Percentiles rank a stretch among this genome's conserved stretches.
Conservation (phyloP, 306 rosid species). For the Ormosia emarginata region DNA sequence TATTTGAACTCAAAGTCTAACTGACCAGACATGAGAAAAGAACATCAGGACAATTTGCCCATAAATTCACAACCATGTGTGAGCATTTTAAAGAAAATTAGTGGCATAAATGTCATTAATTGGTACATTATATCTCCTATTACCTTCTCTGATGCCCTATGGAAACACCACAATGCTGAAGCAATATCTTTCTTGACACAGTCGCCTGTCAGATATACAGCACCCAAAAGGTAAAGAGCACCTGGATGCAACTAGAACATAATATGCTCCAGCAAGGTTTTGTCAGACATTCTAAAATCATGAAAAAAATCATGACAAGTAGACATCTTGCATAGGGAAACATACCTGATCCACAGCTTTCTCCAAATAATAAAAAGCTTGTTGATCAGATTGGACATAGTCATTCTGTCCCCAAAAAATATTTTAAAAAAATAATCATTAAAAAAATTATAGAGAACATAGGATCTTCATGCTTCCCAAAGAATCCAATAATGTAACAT, state of each 20-base stretch:
- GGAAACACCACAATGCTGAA: constrained; percentile 89
- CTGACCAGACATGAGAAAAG: neutral
- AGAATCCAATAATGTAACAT: neutral
- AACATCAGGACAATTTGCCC: neutral
- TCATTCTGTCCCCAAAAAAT: constrained; percentile 51
- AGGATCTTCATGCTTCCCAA: neutral
- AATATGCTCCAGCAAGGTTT: constrained; percentile 39
- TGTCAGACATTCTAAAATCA: constrained; percentile 8
- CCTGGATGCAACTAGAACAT: constrained; percentile 83
- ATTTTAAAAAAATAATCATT: neutral
- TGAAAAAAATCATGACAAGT: constrained; percentile 13
- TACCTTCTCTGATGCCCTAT: constrained; percentile 94
- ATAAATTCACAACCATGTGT: neutral
- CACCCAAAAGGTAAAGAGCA: constrained; percentile 90
- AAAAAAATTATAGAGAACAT: neutral
- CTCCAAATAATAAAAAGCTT: constrained; percentile 91
- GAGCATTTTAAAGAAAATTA: neutral
- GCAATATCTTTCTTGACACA: constrained; percentile 74
- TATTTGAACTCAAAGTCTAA: neutral
- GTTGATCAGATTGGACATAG: constrained; percentile 77
- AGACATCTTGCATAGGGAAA: constrained; percentile 21
- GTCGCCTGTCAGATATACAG: constrained; percentile 84
- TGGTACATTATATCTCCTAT: neutral
- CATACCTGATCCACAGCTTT: constrained; percentile 91
- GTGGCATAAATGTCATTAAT: constrained; percentile 11